Evolutionary conservation across 768 basidiomycete genomes (phyloP), one percentile per base, ranked within the genome.

Genomic region (Tremella mesenterica): DNA sequence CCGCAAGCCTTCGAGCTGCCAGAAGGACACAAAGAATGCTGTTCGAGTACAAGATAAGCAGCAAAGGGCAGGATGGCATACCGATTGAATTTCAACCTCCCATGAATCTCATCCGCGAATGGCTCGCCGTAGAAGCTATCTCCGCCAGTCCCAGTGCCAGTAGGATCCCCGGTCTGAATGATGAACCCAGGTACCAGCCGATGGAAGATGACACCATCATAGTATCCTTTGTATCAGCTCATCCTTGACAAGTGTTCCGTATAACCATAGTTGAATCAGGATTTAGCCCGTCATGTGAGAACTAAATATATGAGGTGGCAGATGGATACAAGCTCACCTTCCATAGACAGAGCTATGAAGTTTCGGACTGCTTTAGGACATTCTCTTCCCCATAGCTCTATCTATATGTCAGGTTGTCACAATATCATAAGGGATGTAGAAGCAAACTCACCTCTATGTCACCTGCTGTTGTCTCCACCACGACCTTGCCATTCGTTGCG

Each of bases 351-450:
- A 14, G 85, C 82, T 36, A 93, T 77, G 73, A 91, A 89, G 74
- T 92, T 92, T 44, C 92, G 81, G 70, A 88, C 92, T 73, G 95
- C 78, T 78, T 88, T 90, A 0, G 95, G 95, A 20, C 88, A 83
- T 83, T 97, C 93, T 83, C 88, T 93, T 14, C 89, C 82, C 90
- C 89, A 96, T 48, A 93, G 77, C 67, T 95, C 91, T 23, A 95
- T 83, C 62, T 93, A 29, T n/a, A 33, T 7, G 48, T 18, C 53
- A 18, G 13, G 2, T 31, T 12, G 16, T 10, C 13, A 50, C 18
- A 25, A 20, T 26, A 26, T 21, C 10, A 25, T 25, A 28, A 1
- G 20, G 34, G 12, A 44, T 30, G 12, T 3, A 3, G n/a, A n/a
- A n/a, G n/a, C n/a, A n/a, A 10, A 43, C 63, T 60, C 38, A 72